These are phyloP conservation scores for Pisolithus thermaeus DNA, from an alignment of 1,284 basidiomycete species.

Conservation along the genomic window DNA sequence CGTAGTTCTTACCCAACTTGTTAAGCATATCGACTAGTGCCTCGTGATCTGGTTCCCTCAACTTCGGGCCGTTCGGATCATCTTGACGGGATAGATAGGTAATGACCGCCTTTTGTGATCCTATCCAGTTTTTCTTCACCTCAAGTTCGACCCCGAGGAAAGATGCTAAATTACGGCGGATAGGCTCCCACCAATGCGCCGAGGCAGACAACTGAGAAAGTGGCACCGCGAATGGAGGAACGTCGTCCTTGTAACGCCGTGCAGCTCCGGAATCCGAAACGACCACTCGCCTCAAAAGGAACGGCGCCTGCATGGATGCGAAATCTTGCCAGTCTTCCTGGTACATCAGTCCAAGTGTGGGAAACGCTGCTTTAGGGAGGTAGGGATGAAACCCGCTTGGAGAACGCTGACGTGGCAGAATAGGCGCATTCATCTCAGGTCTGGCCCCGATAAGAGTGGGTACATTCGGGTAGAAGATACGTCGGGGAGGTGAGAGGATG, in stretches of 20 bases:
- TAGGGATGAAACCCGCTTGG: constrained; percentile 58
- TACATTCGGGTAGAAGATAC: constrained; percentile 68
- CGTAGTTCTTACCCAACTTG: constrained; percentile 52
- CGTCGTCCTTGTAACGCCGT: constrained; percentile 29
- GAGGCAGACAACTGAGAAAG: constrained; percentile 52
- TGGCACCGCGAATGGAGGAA: constrained; percentile 48
- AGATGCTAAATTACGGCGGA: constrained; percentile 47
- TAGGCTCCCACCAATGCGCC: constrained; percentile 69
- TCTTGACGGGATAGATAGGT: constrained; percentile 71
- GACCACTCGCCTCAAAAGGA: constrained; percentile 69
- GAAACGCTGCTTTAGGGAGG: constrained; percentile 65
- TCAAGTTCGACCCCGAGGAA: constrained; percentile 41
- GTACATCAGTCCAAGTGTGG: constrained; percentile 62
- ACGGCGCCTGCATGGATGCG: constrained; percentile 59
- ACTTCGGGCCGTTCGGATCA: constrained; percentile 36
- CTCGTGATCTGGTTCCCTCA: constrained; percentile 47
- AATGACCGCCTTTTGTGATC: constrained; percentile 45
- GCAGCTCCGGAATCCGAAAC: constrained; percentile 72
- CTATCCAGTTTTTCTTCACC: constrained; percentile 21
- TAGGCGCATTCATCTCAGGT: constrained; percentile 45
- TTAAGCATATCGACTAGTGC: constrained; percentile 45
- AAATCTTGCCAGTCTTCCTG: constrained; percentile 74
- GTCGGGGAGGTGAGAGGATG: constrained; percentile 59
- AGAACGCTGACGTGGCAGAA: constrained; percentile 38
- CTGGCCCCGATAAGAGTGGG: constrained; percentile 48